Evolutionary conservation across 805 yeast species (phyloP), one percentile per base, ranked within the genome.

Genomic region (Wickerhamiella occidentalis): DNA sequence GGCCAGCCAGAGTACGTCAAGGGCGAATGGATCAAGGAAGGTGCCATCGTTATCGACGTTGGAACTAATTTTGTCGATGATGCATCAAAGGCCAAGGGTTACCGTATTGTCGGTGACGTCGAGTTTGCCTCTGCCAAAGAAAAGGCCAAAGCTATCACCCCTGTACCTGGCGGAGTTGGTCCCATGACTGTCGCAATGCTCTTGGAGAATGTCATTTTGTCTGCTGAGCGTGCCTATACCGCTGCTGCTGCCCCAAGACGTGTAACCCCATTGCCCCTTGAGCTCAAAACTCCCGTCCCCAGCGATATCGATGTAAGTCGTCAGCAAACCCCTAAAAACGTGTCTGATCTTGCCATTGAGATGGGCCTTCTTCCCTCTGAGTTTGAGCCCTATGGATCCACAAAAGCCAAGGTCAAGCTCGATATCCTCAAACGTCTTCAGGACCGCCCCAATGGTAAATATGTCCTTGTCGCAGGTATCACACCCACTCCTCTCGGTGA

Each of bases 181-280:
- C 98, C 98, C 55, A 90, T 90, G 97, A 90, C 98, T 23, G 96
- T 90, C 44, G 95, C 95, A 37, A 87, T 88, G 96, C 77, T 90
- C 53, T 76, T 88, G 54, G 76, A 82, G 55, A 90, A 92, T 61
- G 90, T 90, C 9, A 71, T 79, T 51, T 74, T 76, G 55, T 85
- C 95, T 47, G 95, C 97, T 18, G 73, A 81, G 58, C 68, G 75
- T 49, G 52, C 54, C 17, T 47, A 52, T 40, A 60, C 58, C 25
- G 56, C 59, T 21, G 62, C 62, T 29, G 61, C 64, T 63, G 69
- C 71, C 61, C 65, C 70, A 61, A 70, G 76, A 57, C 65, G 68
- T 52, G 67, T 76, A 60, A 65, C 65, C 53, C 83, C 86, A 18
- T 68, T 80, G 57, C 77, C 79, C 7, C 68, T 84, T 50, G 68